These are phyloP conservation scores for Jatropha multifida DNA, from an alignment of 441 rosid species.

Conservation along the genomic window DNA sequence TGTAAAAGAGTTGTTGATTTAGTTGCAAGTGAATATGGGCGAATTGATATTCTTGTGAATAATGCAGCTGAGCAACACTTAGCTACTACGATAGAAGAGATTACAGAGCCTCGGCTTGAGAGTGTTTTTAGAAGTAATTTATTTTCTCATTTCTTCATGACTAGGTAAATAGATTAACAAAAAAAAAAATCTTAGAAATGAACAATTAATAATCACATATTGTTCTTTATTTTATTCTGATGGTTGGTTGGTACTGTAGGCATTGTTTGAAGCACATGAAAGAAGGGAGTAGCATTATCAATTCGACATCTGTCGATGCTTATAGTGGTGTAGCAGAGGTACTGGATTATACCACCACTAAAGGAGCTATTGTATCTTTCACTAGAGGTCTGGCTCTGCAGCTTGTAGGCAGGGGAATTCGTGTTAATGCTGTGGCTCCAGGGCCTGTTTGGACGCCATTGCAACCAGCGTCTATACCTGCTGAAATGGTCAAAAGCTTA, in stretches of 20 bases:
- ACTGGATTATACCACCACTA: conserved; percentile 60
- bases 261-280: conserved; percentile 66
- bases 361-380: conserved; percentile 70
- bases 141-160: conserved; percentile 43
- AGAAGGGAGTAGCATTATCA: conserved; percentile 68
- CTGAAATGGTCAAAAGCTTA: conserved; percentile 36
- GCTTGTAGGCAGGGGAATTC: conserved; percentile 44
- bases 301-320: conserved; percentile 59
- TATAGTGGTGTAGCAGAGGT: conserved; percentile 42
- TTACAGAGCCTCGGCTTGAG: conserved; percentile 43
- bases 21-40: conserved; percentile 41
- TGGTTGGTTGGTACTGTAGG: conserved; percentile 21
- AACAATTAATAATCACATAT: too few relatives aligned
- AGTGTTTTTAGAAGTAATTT: conserved; percentile 50
- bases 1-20: conserved; percentile 52
- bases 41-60: conserved; percentile 50
- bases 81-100: conserved; percentile 38
- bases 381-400: conserved; percentile 56
- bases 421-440: conserved; percentile 69
- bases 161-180: conserved; percentile 18
- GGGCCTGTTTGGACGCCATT: conserved; percentile 83
- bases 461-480: conserved; percentile 47
- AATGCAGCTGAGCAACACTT: conserved; percentile 43
- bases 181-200: too few relatives aligned
- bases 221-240: neutral